Conservation (phyloP, 805 yeast genomes). For the Clavispora fructus region DNA sequence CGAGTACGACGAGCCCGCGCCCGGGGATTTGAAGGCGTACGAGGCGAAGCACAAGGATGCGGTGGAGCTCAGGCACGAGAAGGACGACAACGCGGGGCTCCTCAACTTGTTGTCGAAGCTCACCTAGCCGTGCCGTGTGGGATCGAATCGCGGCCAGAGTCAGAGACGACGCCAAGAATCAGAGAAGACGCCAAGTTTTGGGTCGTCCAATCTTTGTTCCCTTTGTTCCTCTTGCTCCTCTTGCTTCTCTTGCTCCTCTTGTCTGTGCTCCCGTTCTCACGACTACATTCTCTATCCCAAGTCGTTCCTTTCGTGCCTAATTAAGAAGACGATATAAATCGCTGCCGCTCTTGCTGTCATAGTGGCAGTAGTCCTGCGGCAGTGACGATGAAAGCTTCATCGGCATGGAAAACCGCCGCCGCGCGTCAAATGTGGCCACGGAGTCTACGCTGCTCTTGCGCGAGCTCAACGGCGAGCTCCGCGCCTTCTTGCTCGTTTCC, state of each 20-base stretch:
- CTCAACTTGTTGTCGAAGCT: slow-evolving; percentile 15
- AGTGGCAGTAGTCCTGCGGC: background rate
- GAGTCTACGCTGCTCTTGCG: background rate
- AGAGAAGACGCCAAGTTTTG: too few relatives aligned
- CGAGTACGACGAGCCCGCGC: slow-evolving; percentile 1
- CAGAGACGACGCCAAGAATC: too few relatives aligned
- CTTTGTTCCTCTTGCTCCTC: too few relatives aligned
- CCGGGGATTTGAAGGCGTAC: slow-evolving; percentile 6
- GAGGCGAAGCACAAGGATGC: slow-evolving; percentile 27
- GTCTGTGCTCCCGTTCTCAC: background rate
- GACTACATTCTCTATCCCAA: background rate
- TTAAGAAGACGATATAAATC: slow-evolving; percentile 4
- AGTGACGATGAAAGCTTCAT: background rate
- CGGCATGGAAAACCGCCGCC: slow-evolving; percentile 1
- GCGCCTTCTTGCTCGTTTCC: background rate
- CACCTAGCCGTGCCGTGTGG: background rate
- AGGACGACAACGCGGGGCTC: slow-evolving; percentile 9
- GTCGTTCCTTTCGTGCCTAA: background rate
- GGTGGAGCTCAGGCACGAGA: slow-evolving; percentile 24
- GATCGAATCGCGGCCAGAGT: too few relatives aligned
- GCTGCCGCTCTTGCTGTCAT: slow-evolving; percentile 1
- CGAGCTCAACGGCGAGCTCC: slow-evolving; percentile 1
- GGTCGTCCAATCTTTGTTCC: too few relatives aligned
- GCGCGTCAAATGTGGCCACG: background rate
- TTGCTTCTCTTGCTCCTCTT: background rate